These are phyloP conservation scores for Epichloe aotearoae DNA, from an alignment of 2,329 filamentous ascomycete species.

Conservation along the genomic window DNA sequence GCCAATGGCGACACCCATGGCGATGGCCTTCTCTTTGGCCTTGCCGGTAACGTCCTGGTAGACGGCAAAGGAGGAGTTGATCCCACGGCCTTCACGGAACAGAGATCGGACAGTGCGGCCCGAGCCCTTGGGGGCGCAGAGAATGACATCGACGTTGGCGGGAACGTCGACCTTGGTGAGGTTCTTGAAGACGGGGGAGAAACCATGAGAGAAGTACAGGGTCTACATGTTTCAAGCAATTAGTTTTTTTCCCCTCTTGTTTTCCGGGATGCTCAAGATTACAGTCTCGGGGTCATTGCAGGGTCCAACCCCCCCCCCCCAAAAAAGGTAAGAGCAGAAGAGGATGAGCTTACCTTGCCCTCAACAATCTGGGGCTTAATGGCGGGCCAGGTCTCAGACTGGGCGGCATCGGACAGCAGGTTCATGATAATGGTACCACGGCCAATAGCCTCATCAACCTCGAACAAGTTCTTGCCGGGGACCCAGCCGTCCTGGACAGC, in stretches of 20 bases:
- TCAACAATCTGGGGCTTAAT: slow-evolving; percentile 98
- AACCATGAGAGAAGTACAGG: slow-evolving; percentile 99
- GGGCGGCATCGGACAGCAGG: slow-evolving; percentile 91
- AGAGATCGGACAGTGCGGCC: slow-evolving; percentile 96
- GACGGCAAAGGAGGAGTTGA: slow-evolving; percentile 98
- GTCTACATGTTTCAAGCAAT: slow-evolving; percentile 42
- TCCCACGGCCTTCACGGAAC: slow-evolving; percentile 97
- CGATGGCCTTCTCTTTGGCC: slow-evolving; percentile 94
- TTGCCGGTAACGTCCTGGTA: slow-evolving; percentile 97
- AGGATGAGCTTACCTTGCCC: slow-evolving; percentile 65
- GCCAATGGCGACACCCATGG: slow-evolving; percentile 92
- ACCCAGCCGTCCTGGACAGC: slow-evolving; percentile 96
- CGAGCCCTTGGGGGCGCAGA: slow-evolving; percentile 97
- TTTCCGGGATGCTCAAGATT: not conserved
- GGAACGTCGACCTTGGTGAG: slow-evolving; percentile 98
- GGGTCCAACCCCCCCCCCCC: not conserved
- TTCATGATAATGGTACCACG: slow-evolving; percentile 98
- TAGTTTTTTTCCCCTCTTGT: not conserved
- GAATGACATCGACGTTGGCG: slow-evolving; percentile 94
- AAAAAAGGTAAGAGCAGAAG: not conserved
- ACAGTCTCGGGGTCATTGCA: not conserved
- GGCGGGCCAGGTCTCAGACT: slow-evolving; percentile 95
- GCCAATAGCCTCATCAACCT: slow-evolving; percentile 89
- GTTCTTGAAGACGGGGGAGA: slow-evolving; percentile 99
- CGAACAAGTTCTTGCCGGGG: slow-evolving; percentile 96